phyloP scores from a whole-genome alignment of 225 moss, liverwort and hornwort species.

The Marchantia paleacea region DNA sequence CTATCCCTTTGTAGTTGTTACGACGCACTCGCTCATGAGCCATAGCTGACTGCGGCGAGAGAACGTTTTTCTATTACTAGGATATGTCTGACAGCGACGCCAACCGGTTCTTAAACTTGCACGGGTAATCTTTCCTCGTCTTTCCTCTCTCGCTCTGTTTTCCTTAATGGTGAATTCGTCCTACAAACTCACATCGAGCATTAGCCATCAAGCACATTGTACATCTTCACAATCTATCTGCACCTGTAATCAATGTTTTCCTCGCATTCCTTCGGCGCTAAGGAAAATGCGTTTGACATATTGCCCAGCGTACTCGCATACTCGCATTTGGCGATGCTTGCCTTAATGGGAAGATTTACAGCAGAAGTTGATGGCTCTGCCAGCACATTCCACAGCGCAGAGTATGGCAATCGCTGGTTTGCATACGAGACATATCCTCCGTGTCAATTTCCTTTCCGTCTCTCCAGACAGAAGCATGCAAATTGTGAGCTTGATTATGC shows the following conservation, averaged over 20 bases:
- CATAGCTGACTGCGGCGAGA: conserved; percentile 16
- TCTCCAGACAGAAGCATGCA: background rate
- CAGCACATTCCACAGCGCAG: background rate
- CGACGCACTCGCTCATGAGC: background rate
- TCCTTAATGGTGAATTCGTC: background rate
- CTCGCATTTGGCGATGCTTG: background rate
- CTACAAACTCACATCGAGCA: background rate
- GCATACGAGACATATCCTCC: background rate
- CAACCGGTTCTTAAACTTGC: no score
- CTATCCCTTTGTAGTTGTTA: background rate
- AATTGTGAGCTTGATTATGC: background rate
- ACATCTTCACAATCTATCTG: background rate
- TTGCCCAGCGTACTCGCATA: background rate
- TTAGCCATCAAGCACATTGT: background rate
- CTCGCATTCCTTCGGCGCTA: no score
- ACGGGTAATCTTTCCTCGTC: background rate
- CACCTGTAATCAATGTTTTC: no score
- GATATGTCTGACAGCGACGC: background rate
- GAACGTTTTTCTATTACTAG: background rate
- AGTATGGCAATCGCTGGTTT: background rate
- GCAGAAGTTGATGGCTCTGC: background rate
- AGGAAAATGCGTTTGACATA: background rate
- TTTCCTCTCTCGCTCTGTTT: background rate
- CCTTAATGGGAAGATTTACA: background rate
- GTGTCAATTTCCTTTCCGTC: background rate